A percentile compares a stretch with the other conserved stretches of the same genome.
Conservation (phyloP, 495 filamentous ascomycete genomes). For the Aspergillus ellipticus region DNA sequence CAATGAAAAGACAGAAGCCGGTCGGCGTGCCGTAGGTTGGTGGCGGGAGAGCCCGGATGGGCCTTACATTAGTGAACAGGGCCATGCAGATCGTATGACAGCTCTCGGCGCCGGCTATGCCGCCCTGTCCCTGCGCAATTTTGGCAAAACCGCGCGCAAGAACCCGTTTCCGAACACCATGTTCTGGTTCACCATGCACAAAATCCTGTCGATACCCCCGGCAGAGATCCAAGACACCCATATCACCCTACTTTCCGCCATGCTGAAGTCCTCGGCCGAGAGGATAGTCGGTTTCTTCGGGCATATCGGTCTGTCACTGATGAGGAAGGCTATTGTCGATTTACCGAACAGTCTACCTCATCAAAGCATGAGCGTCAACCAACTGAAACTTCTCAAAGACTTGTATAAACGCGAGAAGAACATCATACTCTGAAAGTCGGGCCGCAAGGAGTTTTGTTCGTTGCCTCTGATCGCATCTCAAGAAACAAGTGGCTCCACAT, state of each 20-base stretch:
- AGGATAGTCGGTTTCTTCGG: constrained; percentile 78
- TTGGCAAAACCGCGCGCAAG: constrained; percentile 55
- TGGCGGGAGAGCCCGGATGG: constrained; percentile 48
- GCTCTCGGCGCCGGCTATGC: constrained; percentile 83
- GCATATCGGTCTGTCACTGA: constrained; percentile 56
- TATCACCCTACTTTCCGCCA: constrained; percentile 67
- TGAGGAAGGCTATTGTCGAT: constrained; percentile 63
- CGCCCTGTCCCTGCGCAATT: constrained; percentile 75
- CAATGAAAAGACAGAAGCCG: constrained; percentile 66
- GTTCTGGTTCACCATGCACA: constrained; percentile 75
- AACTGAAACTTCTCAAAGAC: constrained; percentile 57
- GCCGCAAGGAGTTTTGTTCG: constrained; percentile 13
- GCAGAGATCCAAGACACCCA: constrained; percentile 71
- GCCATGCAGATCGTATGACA: constrained; percentile 75
- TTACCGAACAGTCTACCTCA: constrained; percentile 55
- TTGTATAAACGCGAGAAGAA: constrained; percentile 57
- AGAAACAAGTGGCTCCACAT: neutral
- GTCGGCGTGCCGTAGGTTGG: constrained; percentile 73
- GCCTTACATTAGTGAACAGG: constrained; percentile 58
- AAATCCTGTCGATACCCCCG: constrained; percentile 67
- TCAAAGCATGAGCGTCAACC: constrained; percentile 51
- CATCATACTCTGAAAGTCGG: constrained; percentile 49
- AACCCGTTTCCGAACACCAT: constrained; percentile 77
- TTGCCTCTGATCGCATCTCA: neutral
- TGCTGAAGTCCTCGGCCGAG: constrained; percentile 67